phyloP scores from a whole-genome alignment of 75 land plant genomes.

The Selaginella moellendorffii region DNA sequence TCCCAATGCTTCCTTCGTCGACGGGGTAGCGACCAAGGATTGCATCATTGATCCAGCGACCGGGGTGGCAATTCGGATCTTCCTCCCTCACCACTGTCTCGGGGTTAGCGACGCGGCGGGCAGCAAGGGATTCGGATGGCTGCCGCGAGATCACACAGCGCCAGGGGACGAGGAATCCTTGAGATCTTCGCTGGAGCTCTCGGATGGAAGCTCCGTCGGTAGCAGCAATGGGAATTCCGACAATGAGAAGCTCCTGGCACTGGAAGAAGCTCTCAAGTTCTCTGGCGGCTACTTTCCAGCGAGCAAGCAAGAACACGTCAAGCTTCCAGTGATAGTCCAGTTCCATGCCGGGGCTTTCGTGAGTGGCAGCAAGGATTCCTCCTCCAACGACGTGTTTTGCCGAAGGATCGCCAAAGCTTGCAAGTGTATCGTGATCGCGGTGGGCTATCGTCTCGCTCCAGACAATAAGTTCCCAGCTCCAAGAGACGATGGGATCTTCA shows the following conservation, averaged over 20 bases:
- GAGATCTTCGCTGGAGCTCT: too few species aligned
- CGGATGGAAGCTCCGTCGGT: too few species aligned
- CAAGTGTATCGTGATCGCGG: slow-evolving; percentile 68
- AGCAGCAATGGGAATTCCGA: too few species aligned
- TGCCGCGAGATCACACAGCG: too few species aligned
- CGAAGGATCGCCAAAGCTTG: slow-evolving; percentile 62
- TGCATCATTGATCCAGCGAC: slow-evolving; percentile 65
- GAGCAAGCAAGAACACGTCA: slow-evolving; percentile 19
- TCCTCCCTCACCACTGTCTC: slow-evolving; percentile 40
- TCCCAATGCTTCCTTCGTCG: slow-evolving; percentile 59
- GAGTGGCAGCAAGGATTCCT: slow-evolving; percentile 52
- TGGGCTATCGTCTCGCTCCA: slow-evolving; percentile 77
- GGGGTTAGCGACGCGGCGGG: background rate
- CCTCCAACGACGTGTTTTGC: slow-evolving; percentile 69
- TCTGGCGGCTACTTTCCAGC: slow-evolving; percentile 36
- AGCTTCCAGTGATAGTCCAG: slow-evolving; percentile 67
- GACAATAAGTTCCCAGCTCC: slow-evolving; percentile 81
- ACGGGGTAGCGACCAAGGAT: slow-evolving; percentile 89
- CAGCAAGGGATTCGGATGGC: background rate
- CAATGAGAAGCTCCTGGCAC: background rate
- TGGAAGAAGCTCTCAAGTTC: too few species aligned
- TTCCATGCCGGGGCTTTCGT: slow-evolving; percentile 91
- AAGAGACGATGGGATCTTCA: slow-evolving; percentile 77
- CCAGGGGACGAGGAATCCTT: too few species aligned
- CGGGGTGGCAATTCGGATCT: slow-evolving; percentile 58